phyloP scores from a whole-genome alignment of 2,329 filamentous ascomycete species.

The Colletotrichum musicola region DNA sequence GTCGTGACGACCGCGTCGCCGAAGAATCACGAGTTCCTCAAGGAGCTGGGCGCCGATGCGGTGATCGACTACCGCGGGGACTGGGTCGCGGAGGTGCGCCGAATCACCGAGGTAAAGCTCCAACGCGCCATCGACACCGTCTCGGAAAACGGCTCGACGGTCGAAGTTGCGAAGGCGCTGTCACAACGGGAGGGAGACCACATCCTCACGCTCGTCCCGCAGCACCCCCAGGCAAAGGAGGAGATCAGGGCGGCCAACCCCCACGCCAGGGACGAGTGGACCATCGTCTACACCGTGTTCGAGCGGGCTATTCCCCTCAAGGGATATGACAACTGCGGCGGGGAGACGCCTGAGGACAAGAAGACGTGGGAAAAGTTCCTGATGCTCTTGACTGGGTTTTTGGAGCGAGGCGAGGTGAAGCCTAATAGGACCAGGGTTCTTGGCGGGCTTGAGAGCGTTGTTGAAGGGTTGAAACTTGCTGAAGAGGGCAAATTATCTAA shows the following conservation, averaged over 20 bases:
- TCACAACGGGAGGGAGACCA: constrained; percentile 44
- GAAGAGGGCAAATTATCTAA: constrained; percentile 1
- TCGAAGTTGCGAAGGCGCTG: constrained; percentile 43
- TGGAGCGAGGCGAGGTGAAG: neutral
- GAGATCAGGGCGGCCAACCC: constrained; percentile 11
- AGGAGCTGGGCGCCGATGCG: constrained; percentile 57
- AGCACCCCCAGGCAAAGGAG: neutral
- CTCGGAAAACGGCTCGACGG: constrained; percentile 45
- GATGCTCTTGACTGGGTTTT: neutral
- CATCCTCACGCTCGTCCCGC: constrained; percentile 43
- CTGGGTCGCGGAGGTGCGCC: neutral
- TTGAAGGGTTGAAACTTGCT: neutral
- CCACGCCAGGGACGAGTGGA: constrained; percentile 6
- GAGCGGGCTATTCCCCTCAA: constrained; percentile 3
- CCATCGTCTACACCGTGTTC: constrained; percentile 4
- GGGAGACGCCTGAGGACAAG: constrained; percentile 17
- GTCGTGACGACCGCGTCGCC: constrained; percentile 25
- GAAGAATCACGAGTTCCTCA: constrained; percentile 53
- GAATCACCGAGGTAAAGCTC: constrained; percentile 38
- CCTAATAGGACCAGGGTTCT: neutral
- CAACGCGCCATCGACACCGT: constrained; percentile 46
- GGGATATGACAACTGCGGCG: constrained; percentile 14
- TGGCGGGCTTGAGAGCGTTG: neutral
- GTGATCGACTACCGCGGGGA: constrained; percentile 59
- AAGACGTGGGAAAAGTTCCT: constrained; percentile 18